Evolutionary conservation across 1,139 yeast species (phyloP), one percentile per base, ranked within the genome.

Genomic region (Nadsonia starkeyi-henricii): DNA sequence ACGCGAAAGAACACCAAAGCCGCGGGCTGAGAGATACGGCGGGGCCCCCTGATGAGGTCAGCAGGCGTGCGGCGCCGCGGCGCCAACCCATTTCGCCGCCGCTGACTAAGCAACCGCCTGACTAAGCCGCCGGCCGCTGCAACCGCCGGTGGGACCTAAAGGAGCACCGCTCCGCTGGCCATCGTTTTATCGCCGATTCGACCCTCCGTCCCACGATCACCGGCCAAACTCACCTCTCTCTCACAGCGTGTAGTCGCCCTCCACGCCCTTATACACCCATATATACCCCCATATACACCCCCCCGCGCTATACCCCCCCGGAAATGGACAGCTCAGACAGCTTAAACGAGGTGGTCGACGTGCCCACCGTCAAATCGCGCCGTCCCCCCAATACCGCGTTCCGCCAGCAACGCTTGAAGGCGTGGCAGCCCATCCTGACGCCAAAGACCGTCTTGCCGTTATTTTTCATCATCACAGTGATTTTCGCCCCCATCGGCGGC

Each of bases 401-500:
- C 54, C 65, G 74, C 41, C 73, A 69, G 59, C 73, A 70, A 61
- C 65, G 74, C 17, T 63, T 70, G 50, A 70, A 70, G 57, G 73
- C 74, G 44, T 70, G 73, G 73, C 74, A 70, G 59, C 97, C 97
- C 1, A 91, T 91, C 48, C 73, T 89, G 57, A 89, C 97, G 0
- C 96, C 96, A 20, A 81, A 77, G 61, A 83, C 93, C 2, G 94
- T 89, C 42, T 76, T 91, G 51, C 96, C 96, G 2, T 62, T 89
- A 49, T 78, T 89, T 58, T 63, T 89, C 45, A 65, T 73, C 12
- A 73, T 91, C 47, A 93, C 96, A 3, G 71, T 85, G n/a, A 70
- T 91, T 13, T 85, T 89, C 61, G 85, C 89, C 17, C 95, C 96
- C 8, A 72, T 91, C 44, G 98, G 98, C 33, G 97, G 89, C 1